phyloP scores from a whole-genome alignment of 768 basidiomycete species.

The Boletus pseudo-olivaceus region DNA sequence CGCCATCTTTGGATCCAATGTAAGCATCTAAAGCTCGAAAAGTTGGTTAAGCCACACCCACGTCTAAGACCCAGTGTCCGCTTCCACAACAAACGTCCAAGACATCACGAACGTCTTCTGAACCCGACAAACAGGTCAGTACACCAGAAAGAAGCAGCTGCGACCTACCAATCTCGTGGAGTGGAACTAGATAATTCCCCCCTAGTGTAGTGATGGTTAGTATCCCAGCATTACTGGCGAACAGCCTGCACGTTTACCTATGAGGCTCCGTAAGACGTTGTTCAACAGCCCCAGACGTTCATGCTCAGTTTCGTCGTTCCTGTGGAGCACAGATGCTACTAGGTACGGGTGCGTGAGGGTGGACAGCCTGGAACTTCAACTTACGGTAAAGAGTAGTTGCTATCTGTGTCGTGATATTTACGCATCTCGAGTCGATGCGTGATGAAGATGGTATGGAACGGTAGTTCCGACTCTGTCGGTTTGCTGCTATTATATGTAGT shows the following conservation, averaged over 20 bases:
- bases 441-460: too few relatives aligned
- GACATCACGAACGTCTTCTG: conserved; percentile 1
- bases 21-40: neutral
- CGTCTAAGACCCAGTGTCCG: conserved; percentile 6
- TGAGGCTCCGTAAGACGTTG: neutral
- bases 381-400: conserved; percentile 3
- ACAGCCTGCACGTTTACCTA: neutral
- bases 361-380: neutral
- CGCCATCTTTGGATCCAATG: neutral
- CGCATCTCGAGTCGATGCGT: neutral
- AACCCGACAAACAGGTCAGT: neutral
- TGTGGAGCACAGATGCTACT: neutral
- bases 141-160: neutral
- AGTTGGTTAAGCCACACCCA: neutral
- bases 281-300: conserved; percentile 1
- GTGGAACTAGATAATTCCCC: neutral
- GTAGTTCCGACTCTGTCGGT: too few relatives aligned
- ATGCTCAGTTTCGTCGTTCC: neutral
- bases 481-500: too few relatives aligned
- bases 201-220: neutral
- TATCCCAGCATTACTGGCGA: neutral
- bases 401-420: neutral
- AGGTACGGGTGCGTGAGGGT: too few relatives aligned
- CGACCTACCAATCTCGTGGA: neutral
- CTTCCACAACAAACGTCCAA: conserved; percentile 7